These are phyloP conservation scores for Bipolaris sorokiniana DNA, from an alignment of 2,329 filamentous ascomycete genomes.

Conservation along the genomic window DNA sequence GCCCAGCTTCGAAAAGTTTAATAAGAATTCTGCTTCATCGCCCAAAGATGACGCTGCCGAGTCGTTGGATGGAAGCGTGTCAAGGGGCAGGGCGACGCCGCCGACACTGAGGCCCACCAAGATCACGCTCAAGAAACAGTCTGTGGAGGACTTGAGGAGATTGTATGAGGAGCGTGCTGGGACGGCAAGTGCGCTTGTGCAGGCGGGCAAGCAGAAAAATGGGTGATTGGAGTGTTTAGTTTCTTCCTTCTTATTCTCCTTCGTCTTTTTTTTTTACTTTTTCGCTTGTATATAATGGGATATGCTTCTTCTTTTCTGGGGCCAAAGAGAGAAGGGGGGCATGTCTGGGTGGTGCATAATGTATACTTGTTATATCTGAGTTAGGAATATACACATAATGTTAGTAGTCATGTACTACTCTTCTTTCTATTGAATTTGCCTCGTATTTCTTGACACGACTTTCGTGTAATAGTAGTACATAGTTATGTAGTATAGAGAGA, in stretches of 20 bases:
- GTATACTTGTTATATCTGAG: no score
- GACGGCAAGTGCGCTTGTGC: slow-evolving; percentile 44
- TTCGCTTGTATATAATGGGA: not conserved
- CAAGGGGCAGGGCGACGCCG: slow-evolving; percentile 22
- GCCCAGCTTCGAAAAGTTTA: slow-evolving; percentile 50
- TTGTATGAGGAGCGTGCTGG: slow-evolving; percentile 57
- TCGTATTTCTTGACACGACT: no score
- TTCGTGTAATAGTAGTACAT: no score
- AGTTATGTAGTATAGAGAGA: no score
- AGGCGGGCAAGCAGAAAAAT: slow-evolving; percentile 17
- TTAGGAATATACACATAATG: not conserved
- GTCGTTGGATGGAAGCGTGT: slow-evolving; percentile 10
- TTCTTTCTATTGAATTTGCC: not conserved
- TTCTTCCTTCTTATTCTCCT: not conserved
- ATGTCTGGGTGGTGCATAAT: no score
- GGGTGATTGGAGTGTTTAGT: not conserved
- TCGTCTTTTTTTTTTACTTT: not conserved
- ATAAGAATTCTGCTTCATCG: slow-evolving; percentile 15
- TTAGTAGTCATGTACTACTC: not conserved
- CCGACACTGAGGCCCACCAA: slow-evolving; percentile 42
- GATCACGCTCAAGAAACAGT: slow-evolving; percentile 53
- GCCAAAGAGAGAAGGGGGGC: not conserved
- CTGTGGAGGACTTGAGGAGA: slow-evolving; percentile 55
- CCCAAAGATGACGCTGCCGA: slow-evolving; percentile 13
- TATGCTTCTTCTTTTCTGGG: no score